Conservation (phyloP, 2,329 filamentous ascomycete genomes). For the Pseudocercospora pini-densiflorae region DNA sequence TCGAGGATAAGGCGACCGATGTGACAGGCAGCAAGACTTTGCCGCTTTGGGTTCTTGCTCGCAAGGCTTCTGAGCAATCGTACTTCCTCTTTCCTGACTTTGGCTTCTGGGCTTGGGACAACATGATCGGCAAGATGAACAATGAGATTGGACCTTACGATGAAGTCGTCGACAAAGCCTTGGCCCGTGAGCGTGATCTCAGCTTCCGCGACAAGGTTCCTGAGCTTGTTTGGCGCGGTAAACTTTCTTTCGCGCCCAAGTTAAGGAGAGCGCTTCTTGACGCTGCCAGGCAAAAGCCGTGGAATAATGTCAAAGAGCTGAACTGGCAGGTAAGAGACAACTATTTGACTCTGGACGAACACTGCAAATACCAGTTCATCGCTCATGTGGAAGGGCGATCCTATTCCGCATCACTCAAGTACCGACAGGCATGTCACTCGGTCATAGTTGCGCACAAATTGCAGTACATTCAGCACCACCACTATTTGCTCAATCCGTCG, state of each 20-base stretch:
- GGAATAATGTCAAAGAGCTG: conserved; percentile 43
- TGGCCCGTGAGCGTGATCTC: conserved; percentile 23
- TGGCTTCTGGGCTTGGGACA: conserved; percentile 56
- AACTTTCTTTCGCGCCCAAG: conserved; percentile 33
- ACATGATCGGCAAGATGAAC: conserved; percentile 51
- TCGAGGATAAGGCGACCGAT: conserved; percentile 47
- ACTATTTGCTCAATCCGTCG: conserved; percentile 30
- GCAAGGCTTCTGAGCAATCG: conserved; percentile 40
- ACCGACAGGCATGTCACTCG: conserved; percentile 34
- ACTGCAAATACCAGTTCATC: conserved; percentile 37
- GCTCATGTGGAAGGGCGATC: conserved; percentile 37
- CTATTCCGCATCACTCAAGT: conserved; percentile 37
- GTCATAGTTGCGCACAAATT: conserved; percentile 33
- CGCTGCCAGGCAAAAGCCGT: conserved; percentile 37
- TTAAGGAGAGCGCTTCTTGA: conserved; percentile 40
- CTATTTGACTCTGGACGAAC: conserved; percentile 32
- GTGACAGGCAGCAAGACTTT: conserved; percentile 37
- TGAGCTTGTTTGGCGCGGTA: conserved; percentile 39
- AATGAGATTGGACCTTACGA: conserved; percentile 35
- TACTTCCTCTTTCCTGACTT: conserved; percentile 60
- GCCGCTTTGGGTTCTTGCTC: conserved; percentile 44
- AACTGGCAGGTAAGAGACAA: conserved; percentile 31
- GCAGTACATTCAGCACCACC: conserved; percentile 32
- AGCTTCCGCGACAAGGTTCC: conserved; percentile 31
- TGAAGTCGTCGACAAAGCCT: conserved; percentile 43